These are phyloP conservation scores for Pyricularia grisea DNA, from an alignment of 2,329 filamentous ascomycete species.

Conservation along the genomic window DNA sequence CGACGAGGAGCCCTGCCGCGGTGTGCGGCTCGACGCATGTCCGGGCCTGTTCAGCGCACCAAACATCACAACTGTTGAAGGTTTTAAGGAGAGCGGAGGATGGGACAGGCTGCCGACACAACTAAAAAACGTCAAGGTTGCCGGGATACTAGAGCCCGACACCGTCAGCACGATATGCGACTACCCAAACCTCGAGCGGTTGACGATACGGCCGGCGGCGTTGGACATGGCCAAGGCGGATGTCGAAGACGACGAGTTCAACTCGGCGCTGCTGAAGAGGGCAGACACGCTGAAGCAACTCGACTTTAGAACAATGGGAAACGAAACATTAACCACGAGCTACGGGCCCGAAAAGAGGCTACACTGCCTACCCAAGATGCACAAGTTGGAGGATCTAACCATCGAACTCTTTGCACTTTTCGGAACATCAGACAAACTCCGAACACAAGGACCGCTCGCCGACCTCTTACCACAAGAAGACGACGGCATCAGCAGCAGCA, in stretches of 20 bases:
- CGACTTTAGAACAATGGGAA: conserved; percentile 2
- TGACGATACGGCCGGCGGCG: conserved; percentile 36
- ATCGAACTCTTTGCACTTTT: conserved; percentile 3
- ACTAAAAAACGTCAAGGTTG: neutral
- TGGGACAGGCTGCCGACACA: conserved; percentile 1
- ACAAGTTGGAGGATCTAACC: neutral
- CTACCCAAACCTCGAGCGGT: conserved; percentile 3
- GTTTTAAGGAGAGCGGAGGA: conserved; percentile 3
- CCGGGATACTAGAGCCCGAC: neutral
- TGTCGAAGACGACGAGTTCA: conserved; percentile 2
- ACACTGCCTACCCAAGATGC: conserved; percentile 2
- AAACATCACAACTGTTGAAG: conserved; percentile 2
- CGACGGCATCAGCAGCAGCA: neutral
- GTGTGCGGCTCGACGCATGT: conserved; percentile 2
- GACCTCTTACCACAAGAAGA: neutral
- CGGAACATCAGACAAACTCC: neutral
- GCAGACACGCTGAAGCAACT: conserved; percentile 2
- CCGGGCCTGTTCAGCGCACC: conserved; percentile 3
- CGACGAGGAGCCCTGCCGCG: conserved; percentile 2
- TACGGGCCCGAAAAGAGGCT: conserved; percentile 2
- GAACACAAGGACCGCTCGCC: neutral
- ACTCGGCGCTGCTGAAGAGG: conserved; percentile 2
- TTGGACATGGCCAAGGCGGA: conserved; percentile 34
- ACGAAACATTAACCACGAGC: conserved; percentile 1
- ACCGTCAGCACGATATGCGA: conserved; percentile 3